Base-by-base conservation (phyloP, 345 rosid species). In the Cardamine chenopodiifolia region DNA sequence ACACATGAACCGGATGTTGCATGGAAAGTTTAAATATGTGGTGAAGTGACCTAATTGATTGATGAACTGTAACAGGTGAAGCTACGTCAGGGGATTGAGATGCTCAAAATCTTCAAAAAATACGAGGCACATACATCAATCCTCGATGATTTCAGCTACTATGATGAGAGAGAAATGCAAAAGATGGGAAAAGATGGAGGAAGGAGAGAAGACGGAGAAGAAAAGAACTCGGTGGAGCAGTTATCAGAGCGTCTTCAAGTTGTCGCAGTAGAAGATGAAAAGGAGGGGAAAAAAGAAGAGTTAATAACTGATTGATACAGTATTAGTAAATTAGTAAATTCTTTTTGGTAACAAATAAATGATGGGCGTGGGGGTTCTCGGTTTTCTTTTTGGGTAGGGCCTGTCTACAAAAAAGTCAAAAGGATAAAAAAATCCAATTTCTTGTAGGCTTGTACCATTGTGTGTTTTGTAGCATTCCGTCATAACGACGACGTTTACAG, bases 21-120 rank as follows among this genome's bases (percentile, higher is more conserved):
- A 53, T 66, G 40, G 47, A 59, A 47, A 20, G 1, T 12, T 10
- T 8, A 34, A 32, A 4, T 19, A 8, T 66, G 32, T 58, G 49
- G 22, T 25, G 67, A 67, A 67, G 44, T 59, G 55, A 28, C 73
- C 18, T 9, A 22, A 39, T 20, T 7, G 1, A 26, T 57, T 67
- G 62, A 60, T 71, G 61, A 39, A 54, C 7, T 76, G 53, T 63
- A 48, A 66, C 63, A 89, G 96, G 96, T 90, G 83, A 86, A 80
- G 74, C 70, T 85, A 42, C 85, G 81, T 55, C 92, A 82, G 17
- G 92, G 96, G 28, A 74, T 78, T 52, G 92, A 90, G 85, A 88
- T 90, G 86, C 81, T 87, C 56, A 84, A 70, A 68, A 88, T 86
- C n/a, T 90, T 85, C 57, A 88, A 86, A 84, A 84, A 85, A 48